A percentile compares a stretch with the other conserved stretches of the same genome.
Conservation (phyloP, 176 grass and related monocot genomes). For the Oryza coarctata region DNA sequence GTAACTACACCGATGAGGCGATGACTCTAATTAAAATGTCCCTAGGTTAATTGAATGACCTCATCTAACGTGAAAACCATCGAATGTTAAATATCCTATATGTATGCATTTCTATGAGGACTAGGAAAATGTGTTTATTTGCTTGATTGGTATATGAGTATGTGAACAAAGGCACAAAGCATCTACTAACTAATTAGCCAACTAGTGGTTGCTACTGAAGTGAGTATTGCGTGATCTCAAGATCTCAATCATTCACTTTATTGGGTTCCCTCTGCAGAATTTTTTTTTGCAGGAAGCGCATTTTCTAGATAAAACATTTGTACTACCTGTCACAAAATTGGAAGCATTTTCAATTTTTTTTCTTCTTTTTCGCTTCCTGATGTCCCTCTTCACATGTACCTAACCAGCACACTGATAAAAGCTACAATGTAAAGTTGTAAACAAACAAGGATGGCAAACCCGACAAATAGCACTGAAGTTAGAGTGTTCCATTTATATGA, state of each 20-base stretch:
- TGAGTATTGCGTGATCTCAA: not conserved
- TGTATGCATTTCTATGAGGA: not conserved
- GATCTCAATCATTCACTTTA: not conserved
- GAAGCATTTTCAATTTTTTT: not conserved
- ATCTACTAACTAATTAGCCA: not conserved
- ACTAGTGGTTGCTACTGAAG: not conserved
- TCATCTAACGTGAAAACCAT: conserved; percentile 28
- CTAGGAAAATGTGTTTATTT: not conserved
- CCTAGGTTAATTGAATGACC: conserved; percentile 20
- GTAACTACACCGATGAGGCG: not conserved
- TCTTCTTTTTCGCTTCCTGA: not conserved
- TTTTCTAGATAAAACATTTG: not conserved
- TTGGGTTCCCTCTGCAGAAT: not conserved
- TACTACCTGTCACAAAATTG: not conserved
- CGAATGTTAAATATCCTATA: not conserved
- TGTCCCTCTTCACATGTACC: not conserved
- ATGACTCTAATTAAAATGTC: conserved; percentile 13
- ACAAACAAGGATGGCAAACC: not conserved
- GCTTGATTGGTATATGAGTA: not conserved
- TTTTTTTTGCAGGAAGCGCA: not conserved
- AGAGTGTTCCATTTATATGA: not conserved
- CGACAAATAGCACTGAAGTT: not conserved
- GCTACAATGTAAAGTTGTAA: not conserved
- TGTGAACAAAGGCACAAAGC: not conserved
- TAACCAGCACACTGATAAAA: not conserved